Base-by-base conservation (phyloP, 2,329 filamentous ascomycete species). In the Fusarium dlaminii region DNA sequence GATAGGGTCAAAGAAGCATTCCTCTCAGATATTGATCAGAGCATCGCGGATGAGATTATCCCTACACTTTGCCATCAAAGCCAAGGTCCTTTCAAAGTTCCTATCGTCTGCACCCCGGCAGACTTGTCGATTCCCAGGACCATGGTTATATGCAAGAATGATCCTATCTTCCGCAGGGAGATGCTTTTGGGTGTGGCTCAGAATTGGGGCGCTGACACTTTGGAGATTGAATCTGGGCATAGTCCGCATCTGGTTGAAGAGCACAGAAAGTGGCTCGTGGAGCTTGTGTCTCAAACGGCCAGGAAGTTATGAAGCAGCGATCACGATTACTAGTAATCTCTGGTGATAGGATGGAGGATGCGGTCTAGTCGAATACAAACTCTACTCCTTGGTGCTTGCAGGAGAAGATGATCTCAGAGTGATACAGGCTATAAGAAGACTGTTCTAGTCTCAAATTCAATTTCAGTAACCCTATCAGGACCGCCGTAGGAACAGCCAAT, bases 191-290 rank as follows among this genome's bases (percentile, higher is more conserved):
- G 55, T 15, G 34, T 57, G 4, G 73, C 74, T 5, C 61, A 67
- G 3, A 64, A 54, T 20, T 72, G 73, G 68, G 61, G 64, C 4
- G 62, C 64, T 3, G 57, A 20, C 7, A 20, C 54, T 6, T 5
- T 74, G 10, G 73, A 75, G 24, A 54, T 75, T 0, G 63, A 72
- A 18, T 68, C 70, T 10, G 74, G 73, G 1, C 74, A 76, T n/a
- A 76, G 73, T 10, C 70, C 73, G 6, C 75, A 71, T 22, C 29
- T 75, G 14, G 45, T 63, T 1, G 68, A 74, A 2, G 40, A 48
- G 4, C 64, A 72, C 4, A 37, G 59, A 13, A 46, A 52, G n/a
- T 48, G 64, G 61, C 49, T 75, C 7, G 27, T 63, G 20, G 55
- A 63, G 7, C 32, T 74, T 18, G 34, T 75, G 13, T 20, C 11